Conservation (phyloP, 345 rosid species). For the Aquilaria sinensis region DNA sequence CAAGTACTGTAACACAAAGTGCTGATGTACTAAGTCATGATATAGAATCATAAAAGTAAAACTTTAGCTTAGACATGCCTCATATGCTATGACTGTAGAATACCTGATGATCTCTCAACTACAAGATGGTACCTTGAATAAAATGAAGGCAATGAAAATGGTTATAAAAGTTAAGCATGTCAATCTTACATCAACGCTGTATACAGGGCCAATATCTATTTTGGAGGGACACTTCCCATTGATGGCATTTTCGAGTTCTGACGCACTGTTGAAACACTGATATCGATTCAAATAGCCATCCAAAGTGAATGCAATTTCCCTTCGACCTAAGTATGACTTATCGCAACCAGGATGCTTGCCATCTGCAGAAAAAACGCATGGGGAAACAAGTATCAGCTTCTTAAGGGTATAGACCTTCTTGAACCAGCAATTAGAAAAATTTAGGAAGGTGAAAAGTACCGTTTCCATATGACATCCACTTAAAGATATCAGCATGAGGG, state of each 20-base stretch:
- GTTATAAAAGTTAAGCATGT: too few species aligned
- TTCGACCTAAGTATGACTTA: constrained; percentile 54
- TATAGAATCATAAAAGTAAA: neutral
- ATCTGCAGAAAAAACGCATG: constrained; percentile 33
- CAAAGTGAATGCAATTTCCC: constrained; percentile 87
- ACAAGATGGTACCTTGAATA: neutral
- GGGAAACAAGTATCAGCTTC: neutral
- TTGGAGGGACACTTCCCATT: constrained; percentile 65
- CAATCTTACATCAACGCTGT: constrained; percentile 67
- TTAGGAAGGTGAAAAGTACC: constrained; percentile 33
- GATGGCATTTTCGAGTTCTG: constrained; percentile 56
- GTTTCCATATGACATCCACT: constrained; percentile 90
- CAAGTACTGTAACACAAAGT: too few species aligned
- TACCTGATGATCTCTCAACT: neutral
- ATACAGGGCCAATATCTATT: constrained; percentile 90
- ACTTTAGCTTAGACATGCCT: too few species aligned
- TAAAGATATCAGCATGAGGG: constrained; percentile 71
- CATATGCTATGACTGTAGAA: too few species aligned
- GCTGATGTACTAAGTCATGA: neutral
- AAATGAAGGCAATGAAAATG: neutral
- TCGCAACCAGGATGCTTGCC: constrained; percentile 96
- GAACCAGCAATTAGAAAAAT: neutral
- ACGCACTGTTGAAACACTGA: constrained; percentile 56
- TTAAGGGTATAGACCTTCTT: too few species aligned
- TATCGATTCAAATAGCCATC: constrained; percentile 61